Base-by-base conservation (phyloP, 1,284 basidiomycete species). In the Neonothopanus nambi region DNA sequence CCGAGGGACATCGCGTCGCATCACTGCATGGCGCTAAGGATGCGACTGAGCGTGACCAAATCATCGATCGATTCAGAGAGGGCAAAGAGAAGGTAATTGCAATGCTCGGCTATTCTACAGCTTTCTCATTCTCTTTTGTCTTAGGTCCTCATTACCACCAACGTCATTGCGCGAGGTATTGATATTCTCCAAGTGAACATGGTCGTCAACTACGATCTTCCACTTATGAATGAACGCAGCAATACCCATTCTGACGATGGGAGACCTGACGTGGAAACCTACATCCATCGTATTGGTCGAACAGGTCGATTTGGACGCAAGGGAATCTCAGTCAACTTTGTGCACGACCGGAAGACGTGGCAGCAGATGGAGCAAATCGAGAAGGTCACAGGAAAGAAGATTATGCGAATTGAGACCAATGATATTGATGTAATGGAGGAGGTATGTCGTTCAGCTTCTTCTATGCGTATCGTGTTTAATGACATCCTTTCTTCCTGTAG, bases 111-210 rank as follows among this genome's bases (percentile, higher is more conserved):
- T 20, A n/a, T 36, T 48, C 12, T 7, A 28, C 4, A 7, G 18
- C 9, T 23, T 30, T 44, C n/a, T 48, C 18, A 28, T 9, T 36
- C 9, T 17, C 2, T 8, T 26, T 5, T 6, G 8, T 33, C 18
- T 37, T 38, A 78, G 75, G 78, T 80, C 44, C 77, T 99, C 59
- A 99, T 99, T 69, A 98, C 97, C 50, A 99, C 97, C 51, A 99
- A 99, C 71, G 97, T 99, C 63, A 91, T 99, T 61, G 95, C 97
- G 8, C 87, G 97, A 35, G 97, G 97, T 43, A 99, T 99, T 76
- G 97, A 99, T 67, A 98, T 99, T 64, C 81, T 94, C 60, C 96
- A 98, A 76, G 97, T 99, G 60, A 99, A 98, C 76, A 95, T 98
- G 92, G 94, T 97, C 18, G 91, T 96, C 67, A 98, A 99, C 76